A percentile compares a stretch with the other conserved stretches of the same genome.
These are phyloP conservation scores for Rhizopogon roseolus DNA, from an alignment of 768 basidiomycete genomes.

Conservation along the genomic window DNA sequence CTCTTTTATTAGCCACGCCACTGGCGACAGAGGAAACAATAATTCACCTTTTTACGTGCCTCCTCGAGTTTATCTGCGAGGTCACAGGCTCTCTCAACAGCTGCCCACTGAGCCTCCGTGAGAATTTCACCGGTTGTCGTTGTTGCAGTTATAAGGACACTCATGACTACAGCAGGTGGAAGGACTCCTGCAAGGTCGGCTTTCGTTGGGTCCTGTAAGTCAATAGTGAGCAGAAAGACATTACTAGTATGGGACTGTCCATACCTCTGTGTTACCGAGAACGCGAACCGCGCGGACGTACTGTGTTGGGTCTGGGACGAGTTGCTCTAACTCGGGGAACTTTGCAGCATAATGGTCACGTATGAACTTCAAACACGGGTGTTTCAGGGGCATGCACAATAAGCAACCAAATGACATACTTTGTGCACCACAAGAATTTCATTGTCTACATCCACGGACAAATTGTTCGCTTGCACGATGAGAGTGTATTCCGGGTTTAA, in stretches of 20 bases:
- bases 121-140: constrained; percentile 80
- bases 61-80: constrained; percentile 87
- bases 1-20: neutral
- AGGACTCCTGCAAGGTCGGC: constrained; percentile 76
- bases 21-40: constrained; percentile 1
- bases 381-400: constrained; percentile 5
- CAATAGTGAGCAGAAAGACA: constrained; percentile 1
- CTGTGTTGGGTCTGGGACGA: constrained; percentile 87
- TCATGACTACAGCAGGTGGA: constrained; percentile 90
- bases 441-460: constrained; percentile 97
- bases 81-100: constrained; percentile 82
- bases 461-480: constrained; percentile 96
- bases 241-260: constrained; percentile 8
- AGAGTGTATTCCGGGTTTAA: constrained; percentile 94
- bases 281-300: constrained; percentile 89
- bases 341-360: constrained; percentile 94
- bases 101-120: constrained; percentile 65
- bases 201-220: constrained; percentile 75
- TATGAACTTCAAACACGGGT: constrained; percentile 64
- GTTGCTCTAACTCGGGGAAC: constrained; percentile 95
- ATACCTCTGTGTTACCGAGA: constrained; percentile 77
- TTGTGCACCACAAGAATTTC: constrained; percentile 97
- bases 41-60: constrained; percentile 74
- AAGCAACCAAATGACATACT: constrained; percentile 33
- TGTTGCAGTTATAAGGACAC: constrained; percentile 92